Evolutionary conservation across 257 asterid species (phyloP), one percentile per base, ranked within the genome.

Genomic region (Jaltomata sinuosa): DNA sequence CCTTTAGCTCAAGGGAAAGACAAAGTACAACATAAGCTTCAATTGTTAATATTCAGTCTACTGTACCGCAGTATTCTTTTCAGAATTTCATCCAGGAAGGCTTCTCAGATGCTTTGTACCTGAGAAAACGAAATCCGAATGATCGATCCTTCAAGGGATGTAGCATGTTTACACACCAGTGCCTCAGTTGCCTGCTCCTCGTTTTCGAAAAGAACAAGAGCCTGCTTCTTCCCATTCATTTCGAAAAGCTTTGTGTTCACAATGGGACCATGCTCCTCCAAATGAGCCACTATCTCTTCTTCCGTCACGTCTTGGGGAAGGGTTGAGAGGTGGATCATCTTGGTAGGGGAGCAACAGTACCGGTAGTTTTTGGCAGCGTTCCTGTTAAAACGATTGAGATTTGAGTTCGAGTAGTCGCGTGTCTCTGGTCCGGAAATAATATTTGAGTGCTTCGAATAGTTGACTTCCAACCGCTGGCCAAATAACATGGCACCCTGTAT

Each of bases 151-250:
- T 90, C 89, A 25, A 97, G 97, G 5, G 97, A 90, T 10, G 98
- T 92, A 22, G 98, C 99, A 87, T 97, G 98, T 91, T 97, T 94
- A 92, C 99, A 93, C 86, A 93, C 97, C 83, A 97, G 96, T 83
- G 98, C 96, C 89, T 97, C 98, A 61, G 99, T 92, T 38, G 99
- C 98, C 88, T 92, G 95, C 90, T 95, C 98, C 91, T 97, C 98
- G 10, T 85, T 94, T 87, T 97, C 98, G 55, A 92, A 94, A 53
- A 93, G 97, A 84, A 95, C 92, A 29, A 95, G 98, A 85, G 97
- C 95, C 89, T 95, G 99, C 85, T 95, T 97, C 93, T 95, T 97
- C 38, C 99, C 98, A 22, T 97, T 97, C 97, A 92, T 94, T 90
- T 95, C 99, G 83, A 97, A 97, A 19, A 97, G 90, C 87, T 97